Conservation (phyloP, 768 basidiomycete genomes). For the Pleurotus tuoliensis region DNA sequence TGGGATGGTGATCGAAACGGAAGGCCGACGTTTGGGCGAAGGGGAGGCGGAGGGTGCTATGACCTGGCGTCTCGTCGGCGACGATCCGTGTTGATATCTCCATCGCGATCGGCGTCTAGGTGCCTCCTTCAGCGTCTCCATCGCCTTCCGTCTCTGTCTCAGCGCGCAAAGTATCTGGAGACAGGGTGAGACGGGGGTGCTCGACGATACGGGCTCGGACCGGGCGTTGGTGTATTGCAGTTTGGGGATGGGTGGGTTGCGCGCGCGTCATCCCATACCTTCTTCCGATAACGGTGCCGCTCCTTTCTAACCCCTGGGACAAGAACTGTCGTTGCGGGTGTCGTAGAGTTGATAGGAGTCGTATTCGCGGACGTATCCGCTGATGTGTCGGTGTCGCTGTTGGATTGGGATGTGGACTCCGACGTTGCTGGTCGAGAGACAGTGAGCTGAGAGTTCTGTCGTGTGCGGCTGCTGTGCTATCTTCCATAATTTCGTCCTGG, state of each 20-base stretch:
- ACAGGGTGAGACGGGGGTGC: constrained; percentile 31
- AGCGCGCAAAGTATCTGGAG: constrained; percentile 48
- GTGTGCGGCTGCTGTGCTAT: constrained; percentile 9
- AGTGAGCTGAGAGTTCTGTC: constrained; percentile 16
- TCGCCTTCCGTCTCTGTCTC: constrained; percentile 83
- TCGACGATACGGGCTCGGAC: constrained; percentile 19
- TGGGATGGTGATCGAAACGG: no score
- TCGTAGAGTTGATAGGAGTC: constrained; percentile 56
- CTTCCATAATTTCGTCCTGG: constrained; percentile 26
- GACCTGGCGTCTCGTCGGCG: constrained; percentile 11
- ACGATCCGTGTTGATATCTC: constrained; percentile 45
- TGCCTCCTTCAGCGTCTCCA: constrained; percentile 41
- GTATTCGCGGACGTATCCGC: constrained; percentile 57
- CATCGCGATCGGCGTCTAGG: constrained; percentile 46
- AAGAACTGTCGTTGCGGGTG: constrained; percentile 58
- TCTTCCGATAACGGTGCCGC: constrained; percentile 71
- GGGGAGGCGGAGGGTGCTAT: no score
- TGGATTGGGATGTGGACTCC: constrained; percentile 27
- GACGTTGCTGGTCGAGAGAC: constrained; percentile 14
- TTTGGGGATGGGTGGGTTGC: constrained; percentile 8
- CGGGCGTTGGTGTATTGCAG: constrained; percentile 24
- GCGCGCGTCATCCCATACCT: constrained; percentile 48
- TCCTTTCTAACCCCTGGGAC: constrained; percentile 64
- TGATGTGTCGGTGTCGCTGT: constrained; percentile 58
- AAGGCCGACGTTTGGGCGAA: no score